A percentile compares a stretch with the other conserved stretches of the same genome.
phyloP scores from a whole-genome alignment of 768 basidiomycete genomes.

The Pisolithus microcarpus region DNA sequence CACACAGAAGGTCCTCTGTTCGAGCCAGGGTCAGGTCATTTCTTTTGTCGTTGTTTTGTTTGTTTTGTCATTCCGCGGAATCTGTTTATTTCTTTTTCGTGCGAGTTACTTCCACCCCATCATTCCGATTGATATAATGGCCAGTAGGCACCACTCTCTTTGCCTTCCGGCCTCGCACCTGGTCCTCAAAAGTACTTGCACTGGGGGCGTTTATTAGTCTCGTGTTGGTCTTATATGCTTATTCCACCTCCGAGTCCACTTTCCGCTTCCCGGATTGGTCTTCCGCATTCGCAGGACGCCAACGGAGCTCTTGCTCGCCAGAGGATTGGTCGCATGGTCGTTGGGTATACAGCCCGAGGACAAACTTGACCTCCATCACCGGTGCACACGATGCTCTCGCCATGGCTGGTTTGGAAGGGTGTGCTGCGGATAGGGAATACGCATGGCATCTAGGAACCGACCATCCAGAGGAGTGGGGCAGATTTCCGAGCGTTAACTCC shows the following conservation, averaged over 20 bases:
- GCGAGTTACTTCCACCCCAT: slow-evolving; percentile 4
- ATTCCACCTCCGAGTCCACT: slow-evolving; percentile 16
- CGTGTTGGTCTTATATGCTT: slow-evolving; percentile 23
- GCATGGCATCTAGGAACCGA: slow-evolving; percentile 59
- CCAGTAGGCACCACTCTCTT: slow-evolving; percentile 3
- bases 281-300: slow-evolving; percentile 20
- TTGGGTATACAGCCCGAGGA: slow-evolving; percentile 38
- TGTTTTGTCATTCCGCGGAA: not conserved
- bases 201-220: slow-evolving; percentile 23
- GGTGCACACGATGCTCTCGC: slow-evolving; percentile 36
- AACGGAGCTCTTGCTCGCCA: slow-evolving; percentile 27
- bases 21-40: slow-evolving; percentile 50
- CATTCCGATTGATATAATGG: not conserved
- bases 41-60: not conserved
- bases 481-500: slow-evolving; percentile 46
- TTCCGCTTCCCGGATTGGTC: slow-evolving; percentile 15
- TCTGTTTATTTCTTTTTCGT: not conserved
- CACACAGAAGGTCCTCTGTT: slow-evolving; percentile 74
- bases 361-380: slow-evolving; percentile 30
- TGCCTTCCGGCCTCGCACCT: slow-evolving; percentile 16
- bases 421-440: slow-evolving; percentile 56
- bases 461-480: slow-evolving; percentile 37
- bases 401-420: slow-evolving; percentile 54
- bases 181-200: slow-evolving; percentile 17
- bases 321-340: slow-evolving; percentile 28